Conservation (phyloP, 1,139 yeast species). For the Torulaspora globosa region DNA sequence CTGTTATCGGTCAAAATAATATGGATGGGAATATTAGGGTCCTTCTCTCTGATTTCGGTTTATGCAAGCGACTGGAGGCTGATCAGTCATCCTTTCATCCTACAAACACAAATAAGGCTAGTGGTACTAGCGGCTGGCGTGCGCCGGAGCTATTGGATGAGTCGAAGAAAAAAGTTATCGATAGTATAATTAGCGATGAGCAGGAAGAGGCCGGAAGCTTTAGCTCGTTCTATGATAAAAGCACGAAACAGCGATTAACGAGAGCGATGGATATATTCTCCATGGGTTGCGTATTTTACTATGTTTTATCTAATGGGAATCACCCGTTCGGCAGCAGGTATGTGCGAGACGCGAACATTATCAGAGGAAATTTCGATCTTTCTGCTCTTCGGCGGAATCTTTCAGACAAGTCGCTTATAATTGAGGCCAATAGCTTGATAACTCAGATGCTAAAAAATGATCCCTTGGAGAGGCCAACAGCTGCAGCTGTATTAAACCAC, state of each 20-base stretch:
- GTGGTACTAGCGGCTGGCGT: slow-evolving; percentile 98
- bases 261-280: slow-evolving; percentile 92
- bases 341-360: slow-evolving; percentile 81
- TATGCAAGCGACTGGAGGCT: slow-evolving; percentile 83
- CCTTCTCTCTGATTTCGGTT: slow-evolving; percentile 90
- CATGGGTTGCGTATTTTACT: slow-evolving; percentile 89
- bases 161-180: slow-evolving; percentile 24
- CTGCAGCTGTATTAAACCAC: slow-evolving; percentile 64
- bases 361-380: slow-evolving; percentile 63
- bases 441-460: slow-evolving; percentile 63
- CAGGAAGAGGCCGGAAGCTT: slow-evolving; percentile 13
- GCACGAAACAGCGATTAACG: slow-evolving; percentile 61
- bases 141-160: slow-evolving; percentile 82
- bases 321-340: slow-evolving; percentile 95
- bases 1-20: slow-evolving; percentile 16
- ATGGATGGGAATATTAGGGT: slow-evolving; percentile 50
- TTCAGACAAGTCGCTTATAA: slow-evolving; percentile 34
- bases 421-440: slow-evolving; percentile 71
- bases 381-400: slow-evolving; percentile 39
- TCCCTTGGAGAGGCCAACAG: slow-evolving; percentile 72
- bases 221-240: slow-evolving; percentile 37
- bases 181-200: slow-evolving; percentile 14
- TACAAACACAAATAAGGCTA: slow-evolving; percentile 88
- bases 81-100: slow-evolving; percentile 84
- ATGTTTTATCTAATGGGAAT: slow-evolving; percentile 74